A percentile compares a stretch with the other conserved stretches of the same genome.
Conservation (phyloP, 1,139 yeast species). For the Nakaseomyces sp. region DNA sequence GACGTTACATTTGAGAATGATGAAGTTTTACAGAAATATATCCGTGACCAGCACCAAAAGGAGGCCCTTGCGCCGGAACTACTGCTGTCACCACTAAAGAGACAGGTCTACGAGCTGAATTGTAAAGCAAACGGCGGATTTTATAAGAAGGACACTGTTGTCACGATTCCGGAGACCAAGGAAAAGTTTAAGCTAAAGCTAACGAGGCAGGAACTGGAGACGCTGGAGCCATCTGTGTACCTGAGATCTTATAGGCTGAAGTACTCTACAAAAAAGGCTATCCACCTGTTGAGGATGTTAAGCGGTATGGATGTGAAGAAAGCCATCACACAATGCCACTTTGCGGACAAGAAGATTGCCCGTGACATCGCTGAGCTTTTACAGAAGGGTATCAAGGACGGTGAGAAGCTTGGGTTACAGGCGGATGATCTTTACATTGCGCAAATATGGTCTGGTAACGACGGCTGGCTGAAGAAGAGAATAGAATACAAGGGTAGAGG, state of each 20-base stretch:
- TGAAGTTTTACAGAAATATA: slow-evolving; percentile 36
- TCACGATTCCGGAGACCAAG: slow-evolving; percentile 40
- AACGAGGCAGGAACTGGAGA: slow-evolving; percentile 57
- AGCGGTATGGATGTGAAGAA: slow-evolving; percentile 56
- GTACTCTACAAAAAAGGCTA: slow-evolving; percentile 81
- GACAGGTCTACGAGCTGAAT: slow-evolving; percentile 51
- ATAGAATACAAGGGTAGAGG: slow-evolving; percentile 90
- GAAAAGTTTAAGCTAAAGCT: slow-evolving; percentile 49
- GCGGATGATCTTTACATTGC: slow-evolving; percentile 61
- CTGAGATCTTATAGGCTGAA: slow-evolving; percentile 71
- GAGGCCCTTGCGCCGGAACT: slow-evolving; percentile 35
- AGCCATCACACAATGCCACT: slow-evolving; percentile 90
- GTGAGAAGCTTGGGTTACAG: slow-evolving; percentile 49
- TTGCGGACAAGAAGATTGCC: slow-evolving; percentile 71
- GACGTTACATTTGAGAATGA: slow-evolving; percentile 33
- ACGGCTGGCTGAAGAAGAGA: slow-evolving; percentile 64
- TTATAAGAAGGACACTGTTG: slow-evolving; percentile 54
- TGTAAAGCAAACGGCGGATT: slow-evolving; percentile 57
- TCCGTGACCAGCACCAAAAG: slow-evolving; percentile 33
- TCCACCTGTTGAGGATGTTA: slow-evolving; percentile 67
- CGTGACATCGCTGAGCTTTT: slow-evolving; percentile 72
- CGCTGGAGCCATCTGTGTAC: slow-evolving; percentile 78
- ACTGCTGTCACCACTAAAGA: slow-evolving; percentile 65
- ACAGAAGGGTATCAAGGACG: slow-evolving; percentile 64
- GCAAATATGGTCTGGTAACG: slow-evolving; percentile 88